Evolutionary conservation across 2,329 filamentous ascomycete genomes (phyloP).

Genomic region (Colletotrichum eremochloae): DNA sequence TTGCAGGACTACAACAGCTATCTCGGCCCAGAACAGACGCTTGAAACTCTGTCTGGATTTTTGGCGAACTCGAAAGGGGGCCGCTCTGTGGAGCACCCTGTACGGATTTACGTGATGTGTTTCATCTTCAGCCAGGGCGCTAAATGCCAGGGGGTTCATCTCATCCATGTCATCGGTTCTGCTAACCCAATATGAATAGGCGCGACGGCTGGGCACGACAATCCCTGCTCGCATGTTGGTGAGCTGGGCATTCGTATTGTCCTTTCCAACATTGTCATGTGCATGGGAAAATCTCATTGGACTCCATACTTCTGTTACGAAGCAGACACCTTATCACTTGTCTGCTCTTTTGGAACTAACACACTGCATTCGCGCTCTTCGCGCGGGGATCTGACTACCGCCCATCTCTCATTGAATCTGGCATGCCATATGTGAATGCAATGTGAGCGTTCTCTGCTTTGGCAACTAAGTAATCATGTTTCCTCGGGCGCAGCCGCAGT

Average conservation of each 20-base stretch:
- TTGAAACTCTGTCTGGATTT: neutral
- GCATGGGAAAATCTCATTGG: neutral
- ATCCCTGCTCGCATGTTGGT: neutral
- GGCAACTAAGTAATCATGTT: neutral
- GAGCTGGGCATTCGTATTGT: neutral
- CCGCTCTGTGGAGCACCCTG: too few relatives aligned
- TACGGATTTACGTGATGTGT: neutral
- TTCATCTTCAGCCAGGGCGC: neutral
- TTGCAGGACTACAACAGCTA: neutral
- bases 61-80: neutral
- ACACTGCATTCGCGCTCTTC: neutral
- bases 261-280: neutral
- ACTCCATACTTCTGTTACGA: neutral
- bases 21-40: neutral
- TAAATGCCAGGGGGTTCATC: neutral
- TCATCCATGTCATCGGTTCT: neutral
- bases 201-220: neutral
- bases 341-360: neutral
- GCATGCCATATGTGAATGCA: conserved; percentile 1
- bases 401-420: neutral
- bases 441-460: neutral
- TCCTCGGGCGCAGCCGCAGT: neutral
- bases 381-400: neutral
- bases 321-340: neutral
- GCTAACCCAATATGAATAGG: neutral